These are phyloP conservation scores for Wallacemonas rigidus DNA, from an alignment of 208 protist genomes.

Conservation along the genomic window DNA sequence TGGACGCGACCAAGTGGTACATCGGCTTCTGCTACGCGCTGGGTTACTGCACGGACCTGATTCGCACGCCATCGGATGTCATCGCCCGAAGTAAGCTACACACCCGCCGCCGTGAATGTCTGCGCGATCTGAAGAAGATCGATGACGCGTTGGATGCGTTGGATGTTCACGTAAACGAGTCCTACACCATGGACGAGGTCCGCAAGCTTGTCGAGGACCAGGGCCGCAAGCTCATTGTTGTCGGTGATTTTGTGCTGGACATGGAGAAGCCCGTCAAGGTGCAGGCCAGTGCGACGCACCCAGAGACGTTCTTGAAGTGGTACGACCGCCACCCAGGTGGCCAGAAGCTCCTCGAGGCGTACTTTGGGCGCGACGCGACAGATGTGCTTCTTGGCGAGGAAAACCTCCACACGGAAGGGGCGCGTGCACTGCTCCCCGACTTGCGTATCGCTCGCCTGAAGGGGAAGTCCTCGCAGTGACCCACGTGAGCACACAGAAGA, in stretches of 20 bases:
- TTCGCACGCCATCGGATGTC: slow-evolving; percentile 28
- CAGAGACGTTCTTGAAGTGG: slow-evolving; percentile 28
- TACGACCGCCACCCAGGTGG: slow-evolving; percentile 48
- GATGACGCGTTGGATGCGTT: slow-evolving; percentile 15
- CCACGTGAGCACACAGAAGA: too few species aligned
- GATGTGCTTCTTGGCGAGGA: slow-evolving; percentile 29
- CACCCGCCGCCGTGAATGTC: slow-evolving; percentile 16
- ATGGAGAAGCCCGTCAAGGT: slow-evolving; percentile 24
- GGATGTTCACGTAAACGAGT: slow-evolving; percentile 17
- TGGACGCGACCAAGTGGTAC: slow-evolving; percentile 66
- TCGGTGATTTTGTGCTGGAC: slow-evolving; percentile 47
- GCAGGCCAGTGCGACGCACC: slow-evolving; percentile 21
- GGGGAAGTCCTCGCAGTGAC: background rate
- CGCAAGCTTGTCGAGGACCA: slow-evolving; percentile 18
- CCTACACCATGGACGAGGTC: slow-evolving; percentile 33
- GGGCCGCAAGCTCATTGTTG: slow-evolving; percentile 28
- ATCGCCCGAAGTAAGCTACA: slow-evolving; percentile 29
- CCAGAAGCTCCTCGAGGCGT: slow-evolving; percentile 36
- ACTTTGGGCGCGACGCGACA: slow-evolving; percentile 45
- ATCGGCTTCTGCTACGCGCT: slow-evolving; percentile 36
- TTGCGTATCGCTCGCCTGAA: slow-evolving; percentile 35
- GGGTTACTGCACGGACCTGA: slow-evolving; percentile 35
- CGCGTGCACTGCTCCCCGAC: slow-evolving; percentile 33
- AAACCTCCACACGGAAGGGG: slow-evolving; percentile 40
- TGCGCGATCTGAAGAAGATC: slow-evolving; percentile 19